A percentile compares a stretch with the other conserved stretches of the same genome.
Conservation (phyloP, 257 asterid species). For the Fraxinus pennsylvanica region DNA sequence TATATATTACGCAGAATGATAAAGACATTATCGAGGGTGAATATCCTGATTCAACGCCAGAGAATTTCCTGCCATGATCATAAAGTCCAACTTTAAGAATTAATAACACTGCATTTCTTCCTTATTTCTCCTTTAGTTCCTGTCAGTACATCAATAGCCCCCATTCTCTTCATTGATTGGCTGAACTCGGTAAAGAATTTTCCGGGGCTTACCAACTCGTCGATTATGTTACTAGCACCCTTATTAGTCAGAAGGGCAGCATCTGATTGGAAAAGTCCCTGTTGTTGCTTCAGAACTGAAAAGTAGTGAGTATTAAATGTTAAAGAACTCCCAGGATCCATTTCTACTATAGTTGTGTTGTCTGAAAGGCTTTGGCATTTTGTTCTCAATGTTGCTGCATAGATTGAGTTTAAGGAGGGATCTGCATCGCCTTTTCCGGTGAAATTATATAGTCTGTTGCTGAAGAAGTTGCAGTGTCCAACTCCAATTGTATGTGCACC, state of each 20-base stretch:
- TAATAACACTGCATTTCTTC: constrained; percentile 29
- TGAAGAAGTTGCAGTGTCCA: constrained; percentile 40
- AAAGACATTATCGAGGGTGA: neutral
- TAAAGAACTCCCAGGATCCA: constrained; percentile 38
- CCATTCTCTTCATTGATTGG: constrained; percentile 39
- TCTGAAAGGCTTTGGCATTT: constrained; percentile 31
- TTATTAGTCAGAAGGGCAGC: constrained; percentile 21
- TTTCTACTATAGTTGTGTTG: constrained; percentile 30
- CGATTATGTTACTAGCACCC: constrained; percentile 26
- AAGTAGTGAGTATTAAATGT: constrained; percentile 35
- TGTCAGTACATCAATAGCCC: constrained; percentile 28
- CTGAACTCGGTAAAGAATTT: constrained; percentile 35
- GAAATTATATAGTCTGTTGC: constrained; percentile 52
- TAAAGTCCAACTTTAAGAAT: neutral
- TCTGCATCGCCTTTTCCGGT: constrained; percentile 41
- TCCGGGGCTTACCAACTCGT: constrained; percentile 21
- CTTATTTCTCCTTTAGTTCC: constrained; percentile 39
- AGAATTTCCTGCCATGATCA: neutral
- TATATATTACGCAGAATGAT: neutral
- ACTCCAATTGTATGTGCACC: constrained; percentile 59
- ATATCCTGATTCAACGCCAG: neutral
- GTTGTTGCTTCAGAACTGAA: constrained; percentile 1
- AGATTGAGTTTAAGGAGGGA: constrained; percentile 29
- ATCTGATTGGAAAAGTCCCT: constrained; percentile 25
- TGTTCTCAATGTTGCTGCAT: constrained; percentile 25